Evolutionary conservation across 106 monocot genomes (phyloP).

Genomic region (Phalaenopsis aphrodite): DNA sequence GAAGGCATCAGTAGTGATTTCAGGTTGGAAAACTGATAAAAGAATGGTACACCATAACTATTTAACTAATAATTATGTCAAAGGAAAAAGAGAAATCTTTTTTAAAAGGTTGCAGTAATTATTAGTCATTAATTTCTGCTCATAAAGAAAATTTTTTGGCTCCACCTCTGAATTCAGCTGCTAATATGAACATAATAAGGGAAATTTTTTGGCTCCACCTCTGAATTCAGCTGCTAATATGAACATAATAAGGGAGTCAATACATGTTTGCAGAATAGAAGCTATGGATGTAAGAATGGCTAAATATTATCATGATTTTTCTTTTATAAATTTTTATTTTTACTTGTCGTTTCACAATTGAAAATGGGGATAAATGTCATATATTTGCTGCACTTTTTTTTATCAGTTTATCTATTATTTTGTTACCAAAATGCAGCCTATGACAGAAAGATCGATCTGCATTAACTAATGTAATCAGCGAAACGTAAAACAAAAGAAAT

Average conservation of each 20-base stretch:
- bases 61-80: no score
- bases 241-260: background rate
- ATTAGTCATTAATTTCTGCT: no score
- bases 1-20: no score
- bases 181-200: background rate
- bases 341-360: background rate
- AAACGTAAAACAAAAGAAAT: background rate
- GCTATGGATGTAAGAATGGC: background rate
- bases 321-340: no score
- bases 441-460: background rate
- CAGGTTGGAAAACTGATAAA: no score
- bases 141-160: no score
- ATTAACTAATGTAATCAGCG: background rate
- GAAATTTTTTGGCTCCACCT: background rate
- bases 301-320: no score
- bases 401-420: background rate
- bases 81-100: no score
- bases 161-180: background rate
- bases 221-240: background rate
- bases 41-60: no score
- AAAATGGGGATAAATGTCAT: background rate
- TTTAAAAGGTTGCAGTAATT: no score
- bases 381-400: background rate
- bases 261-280: background rate
- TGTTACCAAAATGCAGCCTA: background rate